These are phyloP conservation scores for Cyphellophora attinorum DNA, from an alignment of 2,329 filamentous ascomycete species.

Conservation along the genomic window DNA sequence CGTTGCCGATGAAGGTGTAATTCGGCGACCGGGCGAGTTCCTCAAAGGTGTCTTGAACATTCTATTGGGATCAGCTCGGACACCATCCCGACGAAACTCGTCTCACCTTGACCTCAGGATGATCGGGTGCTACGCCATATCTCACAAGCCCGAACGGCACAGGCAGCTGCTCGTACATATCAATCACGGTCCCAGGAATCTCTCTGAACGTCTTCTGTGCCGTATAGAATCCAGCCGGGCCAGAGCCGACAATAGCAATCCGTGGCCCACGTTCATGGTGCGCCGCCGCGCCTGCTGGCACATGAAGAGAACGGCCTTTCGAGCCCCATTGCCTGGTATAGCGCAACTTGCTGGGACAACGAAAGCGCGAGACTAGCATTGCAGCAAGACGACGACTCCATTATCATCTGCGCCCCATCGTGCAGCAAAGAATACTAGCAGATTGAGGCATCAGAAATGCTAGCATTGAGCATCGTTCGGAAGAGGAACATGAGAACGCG, in stretches of 20 bases:
- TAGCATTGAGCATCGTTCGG: too few relatives aligned
- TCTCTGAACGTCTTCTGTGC: conserved; percentile 75
- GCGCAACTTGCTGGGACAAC: too few relatives aligned
- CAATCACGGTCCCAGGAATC: conserved; percentile 61
- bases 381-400: too few relatives aligned
- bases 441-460: too few relatives aligned
- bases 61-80: conserved; percentile 43
- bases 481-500: too few relatives aligned
- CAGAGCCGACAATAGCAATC: conserved; percentile 83
- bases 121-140: conserved; percentile 94
- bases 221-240: conserved; percentile 92
- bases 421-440: too few relatives aligned
- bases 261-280: conserved; percentile 50
- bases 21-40: conserved; percentile 72
- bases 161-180: conserved; percentile 94
- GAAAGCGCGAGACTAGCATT: too few relatives aligned
- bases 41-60: conserved; percentile 88
- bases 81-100: background rate
- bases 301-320: too few relatives aligned
- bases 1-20: conserved; percentile 88
- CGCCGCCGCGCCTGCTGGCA: too few relatives aligned
- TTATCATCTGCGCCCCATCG: too few relatives aligned
- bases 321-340: too few relatives aligned
- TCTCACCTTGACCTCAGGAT: conserved; percentile 89
- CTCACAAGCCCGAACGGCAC: conserved; percentile 88